These are phyloP conservation scores for Mycena vitilis DNA, from an alignment of 768 basidiomycete genomes.

Conservation along the genomic window DNA sequence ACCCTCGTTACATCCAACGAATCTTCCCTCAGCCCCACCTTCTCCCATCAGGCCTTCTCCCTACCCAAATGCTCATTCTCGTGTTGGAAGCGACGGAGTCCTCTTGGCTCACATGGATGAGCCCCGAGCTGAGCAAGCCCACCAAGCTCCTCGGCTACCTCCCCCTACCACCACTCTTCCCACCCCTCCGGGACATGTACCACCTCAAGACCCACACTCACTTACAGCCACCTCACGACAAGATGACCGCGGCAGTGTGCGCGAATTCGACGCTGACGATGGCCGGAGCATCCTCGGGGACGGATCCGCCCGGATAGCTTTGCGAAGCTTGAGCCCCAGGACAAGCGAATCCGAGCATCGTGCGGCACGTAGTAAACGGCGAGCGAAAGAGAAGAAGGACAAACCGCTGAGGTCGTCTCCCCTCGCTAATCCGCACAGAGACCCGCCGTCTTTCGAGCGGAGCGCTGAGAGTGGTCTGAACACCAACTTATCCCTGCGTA, in stretches of 20 bases:
- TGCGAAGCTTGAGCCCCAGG: slow-evolving; percentile 59
- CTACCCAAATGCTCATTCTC: slow-evolving; percentile 34
- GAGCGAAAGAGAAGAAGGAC: slow-evolving; percentile 27
- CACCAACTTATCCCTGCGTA: slow-evolving; percentile 49
- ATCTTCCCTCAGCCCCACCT: slow-evolving; percentile 32
- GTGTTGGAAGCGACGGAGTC: slow-evolving; percentile 31
- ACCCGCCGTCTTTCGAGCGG: background rate
- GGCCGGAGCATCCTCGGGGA: slow-evolving; percentile 44
- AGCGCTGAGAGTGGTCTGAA: slow-evolving; percentile 26
- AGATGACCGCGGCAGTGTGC: slow-evolving; percentile 42
- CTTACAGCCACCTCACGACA: slow-evolving; percentile 25
- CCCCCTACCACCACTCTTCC: slow-evolving; percentile 5
- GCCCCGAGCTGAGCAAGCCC: slow-evolving; percentile 14
- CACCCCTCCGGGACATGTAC: slow-evolving; percentile 5
- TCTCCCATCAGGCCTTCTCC: slow-evolving; percentile 18
- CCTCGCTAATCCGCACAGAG: slow-evolving; percentile 7
- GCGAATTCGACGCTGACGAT: slow-evolving; percentile 44
- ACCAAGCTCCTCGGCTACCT: background rate
- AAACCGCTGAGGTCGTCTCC: slow-evolving; percentile 22
- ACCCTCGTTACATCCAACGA: slow-evolving; percentile 31
- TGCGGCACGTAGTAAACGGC: slow-evolving; percentile 19
- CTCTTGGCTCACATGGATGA: slow-evolving; percentile 21
- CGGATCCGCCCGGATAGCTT: slow-evolving; percentile 51
- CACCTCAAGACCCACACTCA: background rate
- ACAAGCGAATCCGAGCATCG: slow-evolving; percentile 47